Evolutionary conservation across 345 rosid species (phyloP).

Genomic region (Punica granatum): DNA sequence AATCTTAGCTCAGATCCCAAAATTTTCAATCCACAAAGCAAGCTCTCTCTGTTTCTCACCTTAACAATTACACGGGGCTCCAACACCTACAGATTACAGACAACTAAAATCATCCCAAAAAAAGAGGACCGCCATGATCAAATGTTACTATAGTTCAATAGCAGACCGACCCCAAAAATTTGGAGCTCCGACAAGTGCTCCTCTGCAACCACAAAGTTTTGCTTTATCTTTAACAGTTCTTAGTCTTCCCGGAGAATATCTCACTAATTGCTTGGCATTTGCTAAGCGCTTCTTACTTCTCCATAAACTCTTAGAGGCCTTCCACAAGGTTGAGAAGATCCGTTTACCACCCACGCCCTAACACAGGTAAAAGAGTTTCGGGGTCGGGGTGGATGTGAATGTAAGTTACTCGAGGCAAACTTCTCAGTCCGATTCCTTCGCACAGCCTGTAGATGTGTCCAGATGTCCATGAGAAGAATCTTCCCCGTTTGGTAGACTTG

Average conservation of each 20-base stretch:
- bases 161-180: conserved; percentile 26
- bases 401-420: conserved; percentile 3
- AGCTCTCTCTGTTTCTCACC: conserved; percentile 9
- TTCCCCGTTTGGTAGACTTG: conserved; percentile 21
- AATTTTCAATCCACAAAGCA: no score
- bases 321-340: neutral
- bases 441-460: conserved; percentile 29
- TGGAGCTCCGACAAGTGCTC: conserved; percentile 23
- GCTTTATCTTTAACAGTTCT: no score
- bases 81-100: conserved; percentile 2
- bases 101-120: neutral
- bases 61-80: conserved; percentile 11
- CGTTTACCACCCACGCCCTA: no score
- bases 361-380: no score
- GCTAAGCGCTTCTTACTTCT: conserved; percentile 8
- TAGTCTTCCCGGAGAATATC: conserved; percentile 6
- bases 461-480: conserved; percentile 19
- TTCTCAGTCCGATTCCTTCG: conserved; percentile 32
- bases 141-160: neutral
- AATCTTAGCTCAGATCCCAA: neutral
- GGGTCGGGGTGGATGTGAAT: no score
- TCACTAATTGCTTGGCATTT: conserved; percentile 5
- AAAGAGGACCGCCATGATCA: neutral
- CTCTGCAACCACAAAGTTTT: conserved; percentile 9
- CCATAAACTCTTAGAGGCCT: conserved; percentile 7